Conservation (phyloP, 2,329 filamentous ascomycete species). For the Sporothrix brasiliensis region DNA sequence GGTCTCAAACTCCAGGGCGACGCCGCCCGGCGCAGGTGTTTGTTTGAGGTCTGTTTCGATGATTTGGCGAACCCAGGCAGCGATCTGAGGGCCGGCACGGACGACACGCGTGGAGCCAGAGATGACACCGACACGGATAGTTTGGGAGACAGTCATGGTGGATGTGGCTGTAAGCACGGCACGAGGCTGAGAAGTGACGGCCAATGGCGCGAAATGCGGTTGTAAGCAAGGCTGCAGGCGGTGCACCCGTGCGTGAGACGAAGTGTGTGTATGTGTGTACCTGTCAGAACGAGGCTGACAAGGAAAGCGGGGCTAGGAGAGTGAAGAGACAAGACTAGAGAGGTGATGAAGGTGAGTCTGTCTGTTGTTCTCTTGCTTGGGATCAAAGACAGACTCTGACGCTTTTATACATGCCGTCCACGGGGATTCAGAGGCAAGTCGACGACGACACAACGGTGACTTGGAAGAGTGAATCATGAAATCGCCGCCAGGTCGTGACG, state of each 20-base stretch:
- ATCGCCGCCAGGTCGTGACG: not conserved
- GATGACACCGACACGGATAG: constrained; percentile 38
- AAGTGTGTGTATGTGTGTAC: not conserved
- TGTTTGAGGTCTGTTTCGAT: constrained; percentile 33
- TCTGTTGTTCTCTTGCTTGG: not conserved
- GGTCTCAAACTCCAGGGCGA: constrained; percentile 33
- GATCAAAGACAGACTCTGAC: not conserved
- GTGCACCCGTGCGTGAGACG: not conserved
- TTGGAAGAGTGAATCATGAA: not conserved
- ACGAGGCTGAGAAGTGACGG: not conserved
- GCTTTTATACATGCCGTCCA: not conserved
- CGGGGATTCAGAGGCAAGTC: too few species aligned
- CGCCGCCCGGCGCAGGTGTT: not conserved
- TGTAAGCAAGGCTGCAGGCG: not conserved
- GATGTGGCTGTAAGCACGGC: too few species aligned
- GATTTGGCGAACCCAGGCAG: constrained; percentile 35
- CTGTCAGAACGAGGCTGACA: not conserved
- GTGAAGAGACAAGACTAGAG: too few species aligned
- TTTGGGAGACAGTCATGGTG: constrained; percentile 16
- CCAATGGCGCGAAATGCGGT: not conserved
- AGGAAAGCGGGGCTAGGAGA: not conserved
- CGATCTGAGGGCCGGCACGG: constrained; percentile 38
- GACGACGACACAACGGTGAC: not conserved
- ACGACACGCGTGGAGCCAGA: constrained; percentile 39
- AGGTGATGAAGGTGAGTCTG: not conserved